Conservation (phyloP, 2,329 filamentous ascomycete genomes). For the Ceratocystis papillata region DNA sequence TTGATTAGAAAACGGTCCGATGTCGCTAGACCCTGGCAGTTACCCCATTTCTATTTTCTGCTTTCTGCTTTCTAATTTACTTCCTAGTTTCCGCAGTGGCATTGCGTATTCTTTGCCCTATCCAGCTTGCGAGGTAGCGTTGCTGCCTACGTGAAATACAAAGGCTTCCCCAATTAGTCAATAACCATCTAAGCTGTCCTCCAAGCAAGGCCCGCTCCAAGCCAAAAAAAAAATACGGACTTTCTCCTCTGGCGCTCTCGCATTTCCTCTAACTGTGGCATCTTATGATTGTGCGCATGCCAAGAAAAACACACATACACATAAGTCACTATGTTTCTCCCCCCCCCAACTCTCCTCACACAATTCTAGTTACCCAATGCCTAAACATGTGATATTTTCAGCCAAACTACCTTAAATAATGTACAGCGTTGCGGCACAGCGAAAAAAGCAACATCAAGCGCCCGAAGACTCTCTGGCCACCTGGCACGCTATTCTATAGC, state of each 20-base stretch:
- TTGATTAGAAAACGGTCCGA: conserved; percentile 8
- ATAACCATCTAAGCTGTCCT: too few species aligned
- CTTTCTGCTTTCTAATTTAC: neutral
- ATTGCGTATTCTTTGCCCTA: neutral
- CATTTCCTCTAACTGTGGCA: too few species aligned
- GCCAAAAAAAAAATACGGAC: too few species aligned
- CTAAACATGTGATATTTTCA: neutral
- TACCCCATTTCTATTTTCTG: neutral
- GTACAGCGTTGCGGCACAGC: neutral
- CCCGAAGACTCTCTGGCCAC: neutral
- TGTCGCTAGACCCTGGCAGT: conserved; percentile 1
- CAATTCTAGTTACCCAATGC: neutral
- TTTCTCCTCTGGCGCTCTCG: too few species aligned
- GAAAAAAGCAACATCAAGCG: neutral
- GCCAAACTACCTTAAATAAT: conserved; percentile 3
- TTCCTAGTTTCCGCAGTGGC: neutral
- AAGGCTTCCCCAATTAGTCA: too few species aligned
- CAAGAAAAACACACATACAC: too few species aligned
- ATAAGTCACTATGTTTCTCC: too few species aligned
- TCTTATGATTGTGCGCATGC: too few species aligned
- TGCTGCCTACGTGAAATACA: too few species aligned
- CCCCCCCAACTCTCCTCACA: too few species aligned
- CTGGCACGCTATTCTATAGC: neutral
- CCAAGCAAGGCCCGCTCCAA: too few species aligned
- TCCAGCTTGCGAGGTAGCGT: too few species aligned